These are phyloP conservation scores for Mollisia scopiformis DNA, from an alignment of 2,329 filamentous ascomycete species.

Conservation along the genomic window DNA sequence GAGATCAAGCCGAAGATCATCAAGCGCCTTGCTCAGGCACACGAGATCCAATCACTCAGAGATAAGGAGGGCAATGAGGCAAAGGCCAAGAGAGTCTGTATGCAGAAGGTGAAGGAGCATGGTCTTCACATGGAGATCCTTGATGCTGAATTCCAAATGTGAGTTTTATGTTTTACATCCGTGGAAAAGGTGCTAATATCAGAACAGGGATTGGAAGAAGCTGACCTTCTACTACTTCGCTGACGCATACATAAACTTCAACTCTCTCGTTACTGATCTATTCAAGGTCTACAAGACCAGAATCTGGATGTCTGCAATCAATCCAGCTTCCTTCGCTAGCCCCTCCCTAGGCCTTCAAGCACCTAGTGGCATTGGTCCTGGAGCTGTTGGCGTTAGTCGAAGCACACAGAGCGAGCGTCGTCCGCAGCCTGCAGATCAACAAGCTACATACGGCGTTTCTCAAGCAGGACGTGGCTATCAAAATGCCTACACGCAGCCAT, in stretches of 20 bases:
- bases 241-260: conserved; percentile 98
- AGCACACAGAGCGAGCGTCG: conserved; percentile 43
- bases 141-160: conserved; percentile 98
- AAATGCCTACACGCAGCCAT: conserved; percentile 46
- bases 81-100: conserved; percentile 94
- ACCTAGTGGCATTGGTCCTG: conserved; percentile 67
- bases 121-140: conserved; percentile 97
- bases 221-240: conserved; percentile 99
- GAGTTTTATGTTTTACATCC: conserved; percentile 45
- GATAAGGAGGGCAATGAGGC: conserved; percentile 98
- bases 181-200: conserved; percentile 29
- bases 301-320: conserved; percentile 99
- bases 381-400: conserved; percentile 60
- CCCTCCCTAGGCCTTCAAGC: conserved; percentile 73
- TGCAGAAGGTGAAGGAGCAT: conserved; percentile 95
- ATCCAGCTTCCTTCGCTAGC: conserved; percentile 91
- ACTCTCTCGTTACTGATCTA: conserved; percentile 91
- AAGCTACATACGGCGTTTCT: conserved; percentile 26
- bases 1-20: conserved; percentile 96
- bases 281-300: conserved; percentile 99
- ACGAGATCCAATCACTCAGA: conserved; percentile 85
- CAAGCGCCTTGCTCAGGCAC: conserved; percentile 87
- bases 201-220: conserved; percentile 91
- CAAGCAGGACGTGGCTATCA: conserved; percentile 34
- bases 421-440: conserved; percentile 42